Conservation (phyloP, 345 rosid genomes). For the Mallotus nudiflorus region DNA sequence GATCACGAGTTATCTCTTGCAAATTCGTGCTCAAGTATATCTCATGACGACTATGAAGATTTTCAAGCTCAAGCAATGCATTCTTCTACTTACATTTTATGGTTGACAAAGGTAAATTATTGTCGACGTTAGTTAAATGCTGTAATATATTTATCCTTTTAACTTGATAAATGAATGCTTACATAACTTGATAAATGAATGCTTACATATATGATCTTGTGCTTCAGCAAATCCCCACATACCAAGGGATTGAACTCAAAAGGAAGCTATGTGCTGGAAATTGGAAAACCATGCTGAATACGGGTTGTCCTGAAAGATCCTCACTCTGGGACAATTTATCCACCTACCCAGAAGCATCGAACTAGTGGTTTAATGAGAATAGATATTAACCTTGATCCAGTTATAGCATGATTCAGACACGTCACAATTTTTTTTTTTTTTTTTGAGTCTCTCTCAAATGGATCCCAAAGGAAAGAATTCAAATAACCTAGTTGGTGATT, state of each 20-base stretch:
- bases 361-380: constrained; percentile 7
- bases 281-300: constrained; percentile 34
- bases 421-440: no score
- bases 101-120: constrained; percentile 71
- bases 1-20: constrained; percentile 58
- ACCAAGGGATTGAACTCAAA: constrained; percentile 35
- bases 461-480: no score
- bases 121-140: not conserved
- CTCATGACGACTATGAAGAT: constrained; percentile 59
- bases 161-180: constrained; percentile 9
- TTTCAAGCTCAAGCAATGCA: constrained; percentile 61
- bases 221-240: constrained; percentile 51
- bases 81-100: constrained; percentile 58
- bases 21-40: constrained; percentile 48
- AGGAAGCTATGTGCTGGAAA: constrained; percentile 45
- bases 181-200: no score
- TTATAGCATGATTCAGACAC: no score
- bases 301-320: constrained; percentile 44
- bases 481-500: no score
- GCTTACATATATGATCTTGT: constrained; percentile 6
- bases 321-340: constrained; percentile 40
- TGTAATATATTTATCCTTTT: not conserved
- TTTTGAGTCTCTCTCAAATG: no score
- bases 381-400: no score
- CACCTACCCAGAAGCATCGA: not conserved